Conservation (phyloP, 208 protist genomes). For the Kentomonas sorsogonicus region DNA sequence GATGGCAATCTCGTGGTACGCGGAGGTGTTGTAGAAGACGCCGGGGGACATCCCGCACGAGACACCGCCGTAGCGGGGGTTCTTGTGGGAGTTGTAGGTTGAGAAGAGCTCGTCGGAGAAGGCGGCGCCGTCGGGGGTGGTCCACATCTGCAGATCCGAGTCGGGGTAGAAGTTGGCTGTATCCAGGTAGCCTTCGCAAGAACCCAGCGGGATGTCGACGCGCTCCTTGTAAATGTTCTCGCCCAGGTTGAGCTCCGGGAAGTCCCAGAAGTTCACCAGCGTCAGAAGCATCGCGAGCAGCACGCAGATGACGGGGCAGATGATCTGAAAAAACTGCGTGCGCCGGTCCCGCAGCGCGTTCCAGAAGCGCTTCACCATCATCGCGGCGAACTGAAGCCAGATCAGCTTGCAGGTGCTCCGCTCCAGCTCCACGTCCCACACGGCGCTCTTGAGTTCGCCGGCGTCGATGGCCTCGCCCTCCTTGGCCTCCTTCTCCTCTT, state of each 20-base stretch:
- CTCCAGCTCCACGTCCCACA: constrained; percentile 35
- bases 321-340: constrained; percentile 55
- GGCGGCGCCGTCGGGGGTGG: constrained; percentile 4
- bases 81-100: constrained; percentile 19
- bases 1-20: constrained; percentile 27
- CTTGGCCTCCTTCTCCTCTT: constrained; percentile 6
- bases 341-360: constrained; percentile 40
- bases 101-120: constrained; percentile 19
- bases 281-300: constrained; percentile 51
- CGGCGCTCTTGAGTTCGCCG: constrained; percentile 9
- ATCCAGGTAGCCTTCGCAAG: constrained; percentile 23
- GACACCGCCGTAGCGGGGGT: constrained; percentile 29
- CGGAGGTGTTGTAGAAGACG: constrained; percentile 43
- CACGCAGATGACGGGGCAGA: constrained; percentile 51
- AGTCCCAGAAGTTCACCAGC: constrained; percentile 24
- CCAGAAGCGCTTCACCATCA: constrained; percentile 40
- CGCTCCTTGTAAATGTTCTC: constrained; percentile 21
- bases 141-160: constrained; percentile 3
- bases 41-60: constrained; percentile 4
- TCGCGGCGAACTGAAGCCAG: constrained; percentile 34
- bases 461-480: background rate
- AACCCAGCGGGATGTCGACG: constrained; percentile 23
- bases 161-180: constrained; percentile 13
- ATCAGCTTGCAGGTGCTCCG: constrained; percentile 9
- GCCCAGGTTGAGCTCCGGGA: constrained; percentile 17